These are phyloP conservation scores for Aspergillus neoniger DNA, from an alignment of 2,329 filamentous ascomycete species.

Conservation along the genomic window DNA sequence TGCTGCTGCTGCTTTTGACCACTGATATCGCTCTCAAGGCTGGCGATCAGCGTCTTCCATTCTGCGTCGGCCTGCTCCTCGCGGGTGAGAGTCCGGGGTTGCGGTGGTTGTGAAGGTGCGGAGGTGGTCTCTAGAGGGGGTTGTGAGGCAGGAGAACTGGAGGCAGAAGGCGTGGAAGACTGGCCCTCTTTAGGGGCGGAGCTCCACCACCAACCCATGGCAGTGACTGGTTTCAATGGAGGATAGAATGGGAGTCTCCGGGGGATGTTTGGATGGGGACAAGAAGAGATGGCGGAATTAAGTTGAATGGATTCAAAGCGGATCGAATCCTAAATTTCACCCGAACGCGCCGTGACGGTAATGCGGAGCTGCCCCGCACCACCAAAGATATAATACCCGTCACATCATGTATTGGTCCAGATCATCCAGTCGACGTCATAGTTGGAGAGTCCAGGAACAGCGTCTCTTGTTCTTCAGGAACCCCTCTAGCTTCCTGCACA, in stretches of 20 bases:
- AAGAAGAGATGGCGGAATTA: too few relatives aligned
- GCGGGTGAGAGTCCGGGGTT: constrained; percentile 36
- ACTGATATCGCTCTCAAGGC: constrained; percentile 45
- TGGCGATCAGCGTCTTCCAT: constrained; percentile 55
- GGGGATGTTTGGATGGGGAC: neutral
- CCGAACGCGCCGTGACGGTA: constrained; percentile 5
- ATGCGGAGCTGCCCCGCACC: neutral
- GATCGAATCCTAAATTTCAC: neutral
- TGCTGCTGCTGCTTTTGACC: constrained; percentile 14
- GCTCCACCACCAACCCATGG: constrained; percentile 54
- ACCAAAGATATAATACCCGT: neutral
- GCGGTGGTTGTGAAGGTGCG: constrained; percentile 25
- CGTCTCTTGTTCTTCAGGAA: neutral
- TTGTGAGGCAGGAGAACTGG: constrained; percentile 11
- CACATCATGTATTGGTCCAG: neutral
- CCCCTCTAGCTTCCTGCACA: neutral
- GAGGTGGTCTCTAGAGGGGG: constrained; percentile 5
- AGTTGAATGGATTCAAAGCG: neutral
- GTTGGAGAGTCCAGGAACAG: neutral
- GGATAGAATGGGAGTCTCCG: neutral
- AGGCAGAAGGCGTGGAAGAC: constrained; percentile 20
- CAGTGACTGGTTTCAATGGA: constrained; percentile 12
- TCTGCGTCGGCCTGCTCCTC: constrained; percentile 57
- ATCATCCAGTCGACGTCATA: constrained; percentile 15
- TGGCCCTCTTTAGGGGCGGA: constrained; percentile 31